Conservation (phyloP, 2,329 filamentous ascomycete species). For the Colletotrichum costaricense region DNA sequence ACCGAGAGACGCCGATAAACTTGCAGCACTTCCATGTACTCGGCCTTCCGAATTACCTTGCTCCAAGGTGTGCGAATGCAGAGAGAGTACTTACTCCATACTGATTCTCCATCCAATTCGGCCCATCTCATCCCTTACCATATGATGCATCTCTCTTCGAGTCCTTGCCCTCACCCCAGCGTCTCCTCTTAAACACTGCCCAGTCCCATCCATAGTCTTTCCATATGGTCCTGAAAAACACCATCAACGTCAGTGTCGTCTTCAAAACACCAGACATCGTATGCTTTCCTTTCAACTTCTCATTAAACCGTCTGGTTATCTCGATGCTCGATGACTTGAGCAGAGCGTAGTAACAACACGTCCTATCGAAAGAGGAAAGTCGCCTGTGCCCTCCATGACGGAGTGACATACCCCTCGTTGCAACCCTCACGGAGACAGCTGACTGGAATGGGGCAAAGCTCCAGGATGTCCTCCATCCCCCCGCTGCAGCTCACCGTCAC, state of each 20-base stretch:
- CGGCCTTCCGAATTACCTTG: background rate
- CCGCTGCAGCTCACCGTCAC: background rate
- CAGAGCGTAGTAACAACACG: background rate
- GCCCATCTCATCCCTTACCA: background rate
- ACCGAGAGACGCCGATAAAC: background rate
- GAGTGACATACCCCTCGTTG: background rate
- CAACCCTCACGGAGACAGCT: slow-evolving; percentile 4
- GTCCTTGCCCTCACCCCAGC: too few species aligned
- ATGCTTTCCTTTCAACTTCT: background rate
- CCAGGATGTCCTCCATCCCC: background rate
- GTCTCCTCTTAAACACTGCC: background rate
- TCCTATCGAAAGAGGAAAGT: background rate
- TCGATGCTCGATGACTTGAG: background rate
- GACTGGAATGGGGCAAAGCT: slow-evolving; percentile 15
- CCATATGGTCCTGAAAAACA: background rate
- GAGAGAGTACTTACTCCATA: background rate
- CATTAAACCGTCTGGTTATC: background rate
- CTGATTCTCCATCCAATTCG: background rate
- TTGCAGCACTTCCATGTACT: background rate
- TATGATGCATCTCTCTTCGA: background rate
- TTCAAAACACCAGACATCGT: background rate
- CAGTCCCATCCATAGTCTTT: background rate
- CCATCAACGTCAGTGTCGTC: background rate
- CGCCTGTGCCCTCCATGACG: background rate
- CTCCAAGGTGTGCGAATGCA: background rate